These are phyloP conservation scores for Auriscalpium microsporum DNA, from an alignment of 768 basidiomycete genomes.

Conservation along the genomic window DNA sequence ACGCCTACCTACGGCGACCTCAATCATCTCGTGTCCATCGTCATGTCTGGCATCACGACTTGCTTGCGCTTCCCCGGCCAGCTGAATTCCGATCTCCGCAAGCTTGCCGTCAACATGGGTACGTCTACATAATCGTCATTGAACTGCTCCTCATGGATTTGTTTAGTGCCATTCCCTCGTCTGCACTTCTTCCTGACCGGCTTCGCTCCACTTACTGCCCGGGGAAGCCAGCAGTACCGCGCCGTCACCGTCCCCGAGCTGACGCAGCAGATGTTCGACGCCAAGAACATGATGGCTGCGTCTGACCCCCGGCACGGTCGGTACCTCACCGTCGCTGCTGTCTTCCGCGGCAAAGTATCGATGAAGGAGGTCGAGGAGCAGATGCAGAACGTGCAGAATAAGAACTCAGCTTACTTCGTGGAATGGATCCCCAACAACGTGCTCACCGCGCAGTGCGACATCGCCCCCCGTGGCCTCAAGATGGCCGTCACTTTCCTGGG, in stretches of 20 bases:
- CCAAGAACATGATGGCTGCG: conserved; percentile 99
- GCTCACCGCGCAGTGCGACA: conserved; percentile 95
- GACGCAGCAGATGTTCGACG: conserved; percentile 99
- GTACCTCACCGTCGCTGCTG: conserved; percentile 93
- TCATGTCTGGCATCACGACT: conserved; percentile 98
- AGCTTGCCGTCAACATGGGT: conserved; percentile 99
- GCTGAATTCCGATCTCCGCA: conserved; percentile 96
- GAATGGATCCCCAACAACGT: conserved; percentile 99
- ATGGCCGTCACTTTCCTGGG: conserved; percentile 98
- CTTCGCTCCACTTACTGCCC: conserved; percentile 89
- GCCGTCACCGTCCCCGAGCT: conserved; percentile 96
- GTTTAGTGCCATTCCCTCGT: conserved; percentile 90
- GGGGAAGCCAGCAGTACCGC: conserved; percentile 91
- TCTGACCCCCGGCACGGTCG: conserved; percentile 95
- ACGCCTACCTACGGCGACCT: conserved; percentile 96
- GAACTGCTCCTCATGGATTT: not conserved
- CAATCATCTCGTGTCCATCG: conserved; percentile 94
- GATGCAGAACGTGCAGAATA: conserved; percentile 95
- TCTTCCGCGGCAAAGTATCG: conserved; percentile 99
- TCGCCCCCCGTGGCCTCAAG: conserved; percentile 90
- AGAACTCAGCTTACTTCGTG: conserved; percentile 97
- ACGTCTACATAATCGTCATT: conserved; percentile 20
- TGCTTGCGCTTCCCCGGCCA: conserved; percentile 99
- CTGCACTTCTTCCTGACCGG: conserved; percentile 99
- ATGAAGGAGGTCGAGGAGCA: conserved; percentile 99